Evolutionary conservation across 2,329 filamentous ascomycete genomes (phyloP).

Genomic region (Chaetomium globosum): DNA sequence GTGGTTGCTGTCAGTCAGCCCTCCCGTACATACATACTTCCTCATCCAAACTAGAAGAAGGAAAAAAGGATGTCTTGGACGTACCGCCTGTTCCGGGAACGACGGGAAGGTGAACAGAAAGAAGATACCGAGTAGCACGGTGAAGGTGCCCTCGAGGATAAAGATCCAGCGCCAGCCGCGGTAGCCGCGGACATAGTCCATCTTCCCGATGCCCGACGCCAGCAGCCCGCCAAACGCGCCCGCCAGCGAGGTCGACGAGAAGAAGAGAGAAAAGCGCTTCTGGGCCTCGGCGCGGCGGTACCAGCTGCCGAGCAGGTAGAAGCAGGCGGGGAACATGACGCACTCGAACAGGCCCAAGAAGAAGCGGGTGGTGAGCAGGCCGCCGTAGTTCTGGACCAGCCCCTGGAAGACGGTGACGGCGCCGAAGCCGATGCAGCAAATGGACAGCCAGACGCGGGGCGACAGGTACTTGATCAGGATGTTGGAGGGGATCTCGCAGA

Average conservation of each 20-base stretch:
- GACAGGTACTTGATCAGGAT: conserved; percentile 68
- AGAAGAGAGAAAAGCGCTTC: conserved; percentile 92
- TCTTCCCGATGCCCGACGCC: conserved; percentile 85
- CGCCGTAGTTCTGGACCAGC: conserved; percentile 73
- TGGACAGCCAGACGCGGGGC: conserved; percentile 71
- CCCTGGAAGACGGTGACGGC: conserved; percentile 76
- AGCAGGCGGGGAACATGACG: conserved; percentile 74
- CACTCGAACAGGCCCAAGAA: conserved; percentile 79
- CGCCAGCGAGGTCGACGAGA: conserved; percentile 76
- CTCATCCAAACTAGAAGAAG: neutral
- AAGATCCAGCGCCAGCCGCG: conserved; percentile 81
- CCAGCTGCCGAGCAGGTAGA: conserved; percentile 76
- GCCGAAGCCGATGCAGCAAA: conserved; percentile 85
- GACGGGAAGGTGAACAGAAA: conserved; percentile 72
- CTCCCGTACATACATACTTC: neutral
- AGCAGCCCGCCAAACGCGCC: conserved; percentile 86
- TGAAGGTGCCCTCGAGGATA: conserved; percentile 72
- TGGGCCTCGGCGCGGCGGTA: conserved; percentile 87
- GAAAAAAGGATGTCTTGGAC: conserved; percentile 25
- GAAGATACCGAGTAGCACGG: conserved; percentile 61
- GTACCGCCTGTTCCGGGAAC: conserved; percentile 51
- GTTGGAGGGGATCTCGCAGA: conserved; percentile 73
- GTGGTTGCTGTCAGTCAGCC: conserved; percentile 49
- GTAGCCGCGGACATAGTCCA: conserved; percentile 71
- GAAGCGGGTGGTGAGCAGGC: conserved; percentile 78